Percentiles rank a stretch among this genome's conserved stretches.
phyloP scores from a whole-genome alignment of 176 grass and related monocot species.

The Musa troglodytarum region DNA sequence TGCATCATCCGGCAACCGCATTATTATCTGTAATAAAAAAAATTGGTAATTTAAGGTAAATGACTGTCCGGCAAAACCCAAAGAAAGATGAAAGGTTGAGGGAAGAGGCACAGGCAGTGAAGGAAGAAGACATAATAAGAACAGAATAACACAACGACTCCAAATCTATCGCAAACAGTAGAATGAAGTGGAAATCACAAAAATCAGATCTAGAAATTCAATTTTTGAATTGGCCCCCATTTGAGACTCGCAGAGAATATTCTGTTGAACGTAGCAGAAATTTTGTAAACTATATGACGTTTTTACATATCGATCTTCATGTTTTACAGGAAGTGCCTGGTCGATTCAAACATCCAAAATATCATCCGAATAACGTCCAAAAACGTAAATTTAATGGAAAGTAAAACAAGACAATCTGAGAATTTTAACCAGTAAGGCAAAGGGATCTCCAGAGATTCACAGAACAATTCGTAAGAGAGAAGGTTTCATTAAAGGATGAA shows the following conservation, averaged over 20 bases:
- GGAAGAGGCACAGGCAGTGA: background rate
- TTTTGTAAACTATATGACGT: too few relatives aligned
- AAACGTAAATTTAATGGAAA: too few relatives aligned
- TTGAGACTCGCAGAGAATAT: too few relatives aligned
- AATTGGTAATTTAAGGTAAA: conserved; percentile 1
- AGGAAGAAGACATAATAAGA: background rate
- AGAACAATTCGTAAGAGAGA: background rate
- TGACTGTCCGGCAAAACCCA: background rate
- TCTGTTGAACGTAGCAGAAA: too few relatives aligned
- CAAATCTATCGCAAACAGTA: background rate
- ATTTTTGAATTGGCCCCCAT: too few relatives aligned
- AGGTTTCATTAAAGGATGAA: too few relatives aligned
- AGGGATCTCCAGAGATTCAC: background rate
- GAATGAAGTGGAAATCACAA: background rate
- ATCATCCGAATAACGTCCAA: too few relatives aligned
- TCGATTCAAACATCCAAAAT: too few relatives aligned
- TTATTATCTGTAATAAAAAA: conserved; percentile 48
- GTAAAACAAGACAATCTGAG: too few relatives aligned
- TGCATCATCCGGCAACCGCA: conserved; percentile 64
- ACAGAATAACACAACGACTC: background rate
- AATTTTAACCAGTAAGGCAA: too few relatives aligned
- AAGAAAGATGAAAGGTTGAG: background rate
- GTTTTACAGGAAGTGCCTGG: too few relatives aligned
- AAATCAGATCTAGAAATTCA: background rate
- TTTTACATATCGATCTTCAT: too few relatives aligned